A percentile compares a stretch with the other conserved stretches of the same genome.
Conservation (phyloP, 345 rosid genomes). For the Durio zibethinus region DNA sequence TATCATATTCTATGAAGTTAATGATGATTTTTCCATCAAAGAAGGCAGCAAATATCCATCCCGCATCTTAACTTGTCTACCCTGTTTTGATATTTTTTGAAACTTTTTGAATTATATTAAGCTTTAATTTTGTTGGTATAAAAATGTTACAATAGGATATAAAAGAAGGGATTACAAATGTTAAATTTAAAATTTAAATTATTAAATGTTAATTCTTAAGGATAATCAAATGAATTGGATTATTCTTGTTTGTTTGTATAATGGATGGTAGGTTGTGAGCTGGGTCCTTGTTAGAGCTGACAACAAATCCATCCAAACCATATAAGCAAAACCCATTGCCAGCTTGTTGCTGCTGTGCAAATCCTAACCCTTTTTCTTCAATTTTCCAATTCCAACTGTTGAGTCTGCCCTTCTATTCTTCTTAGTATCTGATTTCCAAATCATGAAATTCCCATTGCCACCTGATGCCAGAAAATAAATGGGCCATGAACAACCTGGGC, state of each 20-base stretch:
- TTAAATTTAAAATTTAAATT: too few relatives aligned
- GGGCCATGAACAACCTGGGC: slow-evolving; percentile 12
- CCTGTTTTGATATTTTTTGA: neutral
- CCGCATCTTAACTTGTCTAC: neutral
- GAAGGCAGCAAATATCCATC: neutral
- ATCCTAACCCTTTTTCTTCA: neutral
- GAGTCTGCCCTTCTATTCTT: neutral
- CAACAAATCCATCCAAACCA: neutral
- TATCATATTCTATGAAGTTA: neutral
- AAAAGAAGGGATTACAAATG: too few relatives aligned
- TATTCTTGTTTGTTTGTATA: too few relatives aligned
- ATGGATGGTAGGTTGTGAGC: too few relatives aligned
- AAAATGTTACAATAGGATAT: too few relatives aligned
- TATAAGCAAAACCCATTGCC: slow-evolving; percentile 4
- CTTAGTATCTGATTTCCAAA: neutral
- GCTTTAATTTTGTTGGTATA: neutral
- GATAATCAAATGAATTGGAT: too few relatives aligned
- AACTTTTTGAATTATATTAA: neutral
- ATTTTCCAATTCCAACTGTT: neutral
- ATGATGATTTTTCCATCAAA: slow-evolving; percentile 1
- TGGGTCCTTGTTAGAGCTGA: neutral
- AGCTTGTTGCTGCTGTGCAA: slow-evolving; percentile 13
- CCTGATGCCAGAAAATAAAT: neutral
- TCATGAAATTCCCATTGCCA: too few relatives aligned
- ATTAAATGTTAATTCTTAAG: too few relatives aligned